Conservation (phyloP, 176 grass and related monocot species). For the Otatea glauca region DNA sequence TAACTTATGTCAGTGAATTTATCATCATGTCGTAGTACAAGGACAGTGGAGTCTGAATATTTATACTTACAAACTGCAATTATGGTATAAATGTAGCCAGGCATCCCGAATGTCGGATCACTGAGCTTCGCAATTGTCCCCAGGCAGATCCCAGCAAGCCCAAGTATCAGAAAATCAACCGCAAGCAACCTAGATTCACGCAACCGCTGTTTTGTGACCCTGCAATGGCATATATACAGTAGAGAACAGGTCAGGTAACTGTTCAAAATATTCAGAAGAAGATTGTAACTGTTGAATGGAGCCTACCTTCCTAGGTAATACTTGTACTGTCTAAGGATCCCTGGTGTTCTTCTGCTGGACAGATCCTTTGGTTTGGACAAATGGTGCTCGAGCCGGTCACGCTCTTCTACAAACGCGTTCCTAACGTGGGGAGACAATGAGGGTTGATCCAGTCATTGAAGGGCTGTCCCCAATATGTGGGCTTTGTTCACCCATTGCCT, state of each 20-base stretch:
- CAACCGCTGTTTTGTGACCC: conserved; percentile 86
- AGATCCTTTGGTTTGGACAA: conserved; percentile 63
- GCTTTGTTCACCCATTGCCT: conserved; percentile 47
- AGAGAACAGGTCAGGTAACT: conserved; percentile 28
- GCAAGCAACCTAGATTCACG: conserved; percentile 74
- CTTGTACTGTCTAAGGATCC: conserved; percentile 65
- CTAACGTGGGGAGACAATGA: conserved; percentile 50
- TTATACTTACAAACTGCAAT: conserved; percentile 91
- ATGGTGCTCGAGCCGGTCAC: conserved; percentile 39
- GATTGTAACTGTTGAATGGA: background rate
- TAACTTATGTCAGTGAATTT: conserved; percentile 35
- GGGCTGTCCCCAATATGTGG: conserved; percentile 18
- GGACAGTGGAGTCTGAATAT: background rate
- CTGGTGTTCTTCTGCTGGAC: conserved; percentile 75
- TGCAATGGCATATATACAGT: conserved; percentile 37
- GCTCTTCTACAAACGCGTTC: conserved; percentile 50
- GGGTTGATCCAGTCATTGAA: conserved; percentile 36
- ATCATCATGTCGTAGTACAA: background rate
- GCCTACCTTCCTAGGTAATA: conserved; percentile 67
- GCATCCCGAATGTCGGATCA: conserved; percentile 74
- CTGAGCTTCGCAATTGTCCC: conserved; percentile 72
- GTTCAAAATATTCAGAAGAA: background rate
- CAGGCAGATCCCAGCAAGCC: conserved; percentile 92
- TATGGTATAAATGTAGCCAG: conserved; percentile 86
- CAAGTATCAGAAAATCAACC: conserved; percentile 92